These are phyloP conservation scores for Fusarium pseudocircinatum DNA, from an alignment of 2,329 filamentous ascomycete species.

Conservation along the genomic window DNA sequence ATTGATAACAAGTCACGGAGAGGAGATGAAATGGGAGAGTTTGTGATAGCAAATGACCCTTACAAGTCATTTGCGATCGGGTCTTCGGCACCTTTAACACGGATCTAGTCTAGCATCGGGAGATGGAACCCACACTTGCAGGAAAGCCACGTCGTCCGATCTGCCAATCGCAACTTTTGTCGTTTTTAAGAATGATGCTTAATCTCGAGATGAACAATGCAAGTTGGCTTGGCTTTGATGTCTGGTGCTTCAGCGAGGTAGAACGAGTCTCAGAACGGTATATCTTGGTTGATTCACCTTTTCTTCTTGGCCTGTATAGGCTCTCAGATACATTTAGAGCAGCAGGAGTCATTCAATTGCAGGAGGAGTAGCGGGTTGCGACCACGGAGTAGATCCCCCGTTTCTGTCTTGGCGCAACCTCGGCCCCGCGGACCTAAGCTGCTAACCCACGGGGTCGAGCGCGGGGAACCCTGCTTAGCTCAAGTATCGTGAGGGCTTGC, in stretches of 20 bases:
- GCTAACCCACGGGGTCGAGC: not conserved
- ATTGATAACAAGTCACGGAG: not conserved
- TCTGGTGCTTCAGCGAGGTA: too few species aligned
- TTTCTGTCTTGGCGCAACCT: not conserved
- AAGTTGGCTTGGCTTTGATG: rapidly evolving
- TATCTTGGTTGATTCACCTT: too few species aligned
- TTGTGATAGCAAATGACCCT: not conserved
- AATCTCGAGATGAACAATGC: not conserved
- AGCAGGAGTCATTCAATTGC: not conserved
- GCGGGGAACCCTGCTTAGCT: not conserved
- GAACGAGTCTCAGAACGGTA: too few species aligned
- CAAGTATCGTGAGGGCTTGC: not conserved
- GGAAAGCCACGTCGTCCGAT: not conserved
- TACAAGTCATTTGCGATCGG: not conserved
- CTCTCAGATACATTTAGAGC: too few species aligned
- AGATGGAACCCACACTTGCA: not conserved
- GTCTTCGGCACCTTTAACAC: not conserved
- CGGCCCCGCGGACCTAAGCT: not conserved
- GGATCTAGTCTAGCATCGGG: not conserved
- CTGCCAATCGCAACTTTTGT: not conserved
- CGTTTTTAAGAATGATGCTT: not conserved
- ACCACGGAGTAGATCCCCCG: not conserved
- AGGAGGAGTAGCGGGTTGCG: not conserved
- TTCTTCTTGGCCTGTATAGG: too few species aligned
- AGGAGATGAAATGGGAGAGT: not conserved